Conservation (phyloP, 2,329 filamentous ascomycete genomes). For the Penicillium sp. region DNA sequence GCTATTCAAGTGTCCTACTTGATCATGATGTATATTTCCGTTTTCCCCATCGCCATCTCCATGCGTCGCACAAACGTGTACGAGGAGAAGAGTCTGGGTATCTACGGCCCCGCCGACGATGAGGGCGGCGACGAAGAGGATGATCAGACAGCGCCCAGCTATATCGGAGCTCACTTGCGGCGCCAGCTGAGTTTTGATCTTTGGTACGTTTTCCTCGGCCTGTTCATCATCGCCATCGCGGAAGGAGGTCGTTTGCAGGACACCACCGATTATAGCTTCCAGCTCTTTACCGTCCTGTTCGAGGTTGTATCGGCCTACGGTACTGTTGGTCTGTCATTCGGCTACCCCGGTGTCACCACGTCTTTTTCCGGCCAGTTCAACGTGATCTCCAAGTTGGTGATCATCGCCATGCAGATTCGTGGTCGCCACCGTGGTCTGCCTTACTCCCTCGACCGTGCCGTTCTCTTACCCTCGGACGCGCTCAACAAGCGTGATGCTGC, state of each 20-base stretch:
- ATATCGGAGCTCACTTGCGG: slow-evolving; percentile 85
- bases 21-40: slow-evolving; percentile 99
- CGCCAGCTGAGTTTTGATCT: slow-evolving; percentile 93
- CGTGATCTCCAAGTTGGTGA: slow-evolving; percentile 60
- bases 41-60: slow-evolving; percentile 93
- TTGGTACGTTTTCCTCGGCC: slow-evolving; percentile 92
- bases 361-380: slow-evolving; percentile 80
- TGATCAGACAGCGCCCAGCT: slow-evolving; percentile 63
- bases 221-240: slow-evolving; percentile 86
- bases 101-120: slow-evolving; percentile 60
- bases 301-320: slow-evolving; percentile 89
- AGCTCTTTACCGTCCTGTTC: slow-evolving; percentile 67
- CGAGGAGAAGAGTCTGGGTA: slow-evolving; percentile 66
- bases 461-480: slow-evolving; percentile 62
- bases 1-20: slow-evolving; percentile 91
- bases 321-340: slow-evolving; percentile 85
- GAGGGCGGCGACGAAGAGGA: slow-evolving; percentile 48
- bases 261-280: slow-evolving; percentile 54
- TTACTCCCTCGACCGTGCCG: slow-evolving; percentile 64
- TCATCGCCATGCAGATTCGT: slow-evolving; percentile 63
- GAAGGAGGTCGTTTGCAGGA: slow-evolving; percentile 69
- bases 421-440: slow-evolving; percentile 61
- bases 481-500: slow-evolving; percentile 56
- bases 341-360: slow-evolving; percentile 68
- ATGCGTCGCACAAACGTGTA: slow-evolving; percentile 94